Evolutionary conservation across 179 eudicot species (phyloP).

Genomic region (Patellifolia procumbens): DNA sequence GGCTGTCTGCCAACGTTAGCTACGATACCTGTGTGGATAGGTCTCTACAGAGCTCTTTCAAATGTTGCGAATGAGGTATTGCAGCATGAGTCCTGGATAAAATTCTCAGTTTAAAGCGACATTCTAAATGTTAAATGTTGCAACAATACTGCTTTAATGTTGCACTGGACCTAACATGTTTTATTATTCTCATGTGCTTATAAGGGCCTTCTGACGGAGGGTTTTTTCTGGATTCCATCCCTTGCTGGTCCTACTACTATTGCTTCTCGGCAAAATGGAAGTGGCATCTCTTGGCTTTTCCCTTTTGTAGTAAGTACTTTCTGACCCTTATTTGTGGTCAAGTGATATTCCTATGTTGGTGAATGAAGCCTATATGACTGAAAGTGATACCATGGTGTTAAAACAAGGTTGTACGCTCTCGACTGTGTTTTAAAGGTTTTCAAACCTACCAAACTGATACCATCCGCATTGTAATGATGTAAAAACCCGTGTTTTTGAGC

Average conservation of each 20-base stretch:
- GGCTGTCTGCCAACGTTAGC: constrained; percentile 95
- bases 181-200: not conserved
- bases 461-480: no score
- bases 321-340: not conserved
- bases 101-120: not conserved
- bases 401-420: no score
- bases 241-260: constrained; percentile 96
- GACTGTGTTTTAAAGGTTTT: no score
- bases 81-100: not conserved
- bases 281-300: constrained; percentile 95
- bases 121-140: not conserved
- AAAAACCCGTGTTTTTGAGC: no score
- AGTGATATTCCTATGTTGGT: not conserved
- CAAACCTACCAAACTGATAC: no score
- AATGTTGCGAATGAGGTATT: constrained; percentile 97
- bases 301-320: constrained; percentile 74
- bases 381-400: no score
- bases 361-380: not conserved
- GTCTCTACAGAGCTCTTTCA: constrained; percentile 95
- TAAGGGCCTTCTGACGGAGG: constrained; percentile 92
- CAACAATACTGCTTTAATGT: not conserved
- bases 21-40: constrained; percentile 98
- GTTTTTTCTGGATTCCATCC: constrained; percentile 99
- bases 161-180: constrained; percentile 8
- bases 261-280: constrained; percentile 84